Conservation (phyloP, 768 basidiomycete species). For the Hygrophorus pudorinus region DNA sequence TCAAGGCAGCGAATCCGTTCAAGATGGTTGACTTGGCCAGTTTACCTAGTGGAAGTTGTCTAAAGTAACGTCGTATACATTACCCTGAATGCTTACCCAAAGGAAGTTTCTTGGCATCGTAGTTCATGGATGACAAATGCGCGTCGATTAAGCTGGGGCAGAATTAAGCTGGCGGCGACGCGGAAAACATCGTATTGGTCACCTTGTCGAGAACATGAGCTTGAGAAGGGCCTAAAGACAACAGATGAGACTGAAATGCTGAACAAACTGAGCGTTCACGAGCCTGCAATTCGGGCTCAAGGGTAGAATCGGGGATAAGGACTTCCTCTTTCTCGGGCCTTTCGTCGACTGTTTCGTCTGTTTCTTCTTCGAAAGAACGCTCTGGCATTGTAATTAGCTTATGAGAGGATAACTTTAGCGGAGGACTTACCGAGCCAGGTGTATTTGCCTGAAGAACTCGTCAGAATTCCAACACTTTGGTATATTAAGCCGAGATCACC, state of each 20-base stretch:
- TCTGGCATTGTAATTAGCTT: slow-evolving; percentile 20
- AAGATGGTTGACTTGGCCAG: slow-evolving; percentile 51
- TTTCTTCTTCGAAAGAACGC: slow-evolving; percentile 43
- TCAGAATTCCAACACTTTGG: background rate
- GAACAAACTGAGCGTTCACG: background rate
- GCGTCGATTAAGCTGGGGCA: slow-evolving; percentile 39
- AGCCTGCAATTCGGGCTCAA: slow-evolving; percentile 37
- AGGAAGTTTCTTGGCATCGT: slow-evolving; percentile 55
- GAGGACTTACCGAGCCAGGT: slow-evolving; percentile 40
- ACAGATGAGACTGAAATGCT: background rate
- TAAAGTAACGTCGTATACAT: background rate
- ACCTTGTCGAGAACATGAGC: slow-evolving; percentile 45
- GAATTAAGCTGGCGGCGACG: background rate
- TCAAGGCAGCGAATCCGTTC: slow-evolving; percentile 47
- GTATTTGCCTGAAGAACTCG: slow-evolving; percentile 40
- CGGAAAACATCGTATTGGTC: slow-evolving; percentile 7
- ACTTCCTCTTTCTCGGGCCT: slow-evolving; percentile 22
- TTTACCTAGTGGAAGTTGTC: slow-evolving; percentile 31
- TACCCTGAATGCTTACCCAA: slow-evolving; percentile 27
- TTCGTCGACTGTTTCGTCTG: slow-evolving; percentile 28
- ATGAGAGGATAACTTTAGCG: background rate
- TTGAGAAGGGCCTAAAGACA: slow-evolving; percentile 30
- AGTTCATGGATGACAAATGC: slow-evolving; percentile 51
- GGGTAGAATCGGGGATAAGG: slow-evolving; percentile 35
- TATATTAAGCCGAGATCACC: slow-evolving; percentile 21